A percentile compares a stretch with the other conserved stretches of the same genome.
phyloP scores from a whole-genome alignment of 176 grass and related monocot species.

The Typha latifolia region DNA sequence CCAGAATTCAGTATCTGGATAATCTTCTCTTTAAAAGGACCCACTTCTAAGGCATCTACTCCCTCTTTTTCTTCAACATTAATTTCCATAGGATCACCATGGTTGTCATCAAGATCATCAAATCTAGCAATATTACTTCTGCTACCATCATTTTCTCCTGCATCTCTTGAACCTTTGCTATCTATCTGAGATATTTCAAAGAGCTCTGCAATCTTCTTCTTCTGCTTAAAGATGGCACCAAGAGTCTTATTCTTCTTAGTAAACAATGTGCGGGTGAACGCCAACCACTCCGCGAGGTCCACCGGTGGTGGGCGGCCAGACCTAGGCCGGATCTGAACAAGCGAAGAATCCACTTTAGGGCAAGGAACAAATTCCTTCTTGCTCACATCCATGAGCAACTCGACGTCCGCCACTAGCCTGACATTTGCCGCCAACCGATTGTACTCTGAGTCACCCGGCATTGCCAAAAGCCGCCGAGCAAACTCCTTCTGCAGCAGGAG shows the following conservation, averaged over 20 bases:
- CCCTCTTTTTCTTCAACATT: not conserved
- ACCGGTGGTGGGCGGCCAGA: not conserved
- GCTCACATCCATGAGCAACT: conserved; percentile 61
- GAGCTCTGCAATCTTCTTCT: conserved; percentile 61
- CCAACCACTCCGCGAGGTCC: conserved; percentile 65
- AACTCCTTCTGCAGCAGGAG: conserved; percentile 83
- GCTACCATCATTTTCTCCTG: not conserved
- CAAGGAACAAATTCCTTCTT: conserved; percentile 71
- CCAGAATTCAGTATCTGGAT: conserved; percentile 31
- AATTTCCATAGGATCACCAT: not conserved
- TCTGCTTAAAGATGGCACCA: conserved; percentile 89
- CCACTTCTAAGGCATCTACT: conserved; percentile 22
- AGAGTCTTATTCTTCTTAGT: conserved; percentile 86
- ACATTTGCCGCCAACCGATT: conserved; percentile 78
- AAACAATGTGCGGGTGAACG: conserved; percentile 65
- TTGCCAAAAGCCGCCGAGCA: conserved; percentile 47
- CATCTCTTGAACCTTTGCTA: not conserved
- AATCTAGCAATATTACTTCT: not conserved
- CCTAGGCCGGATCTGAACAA: conserved; percentile 55
- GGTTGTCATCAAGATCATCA: conserved; percentile 7
- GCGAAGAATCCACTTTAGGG: conserved; percentile 78
- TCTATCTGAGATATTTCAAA: conserved; percentile 18
- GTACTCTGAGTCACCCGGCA: conserved; percentile 66
- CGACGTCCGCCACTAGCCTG: conserved; percentile 35
- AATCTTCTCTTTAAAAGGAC: conserved; percentile 46